Percentiles rank a stretch among this genome's conserved stretches.
Evolutionary conservation across 495 filamentous ascomycete species (phyloP).

Genomic region (Hyphodiscus hymeniophilus): DNA sequence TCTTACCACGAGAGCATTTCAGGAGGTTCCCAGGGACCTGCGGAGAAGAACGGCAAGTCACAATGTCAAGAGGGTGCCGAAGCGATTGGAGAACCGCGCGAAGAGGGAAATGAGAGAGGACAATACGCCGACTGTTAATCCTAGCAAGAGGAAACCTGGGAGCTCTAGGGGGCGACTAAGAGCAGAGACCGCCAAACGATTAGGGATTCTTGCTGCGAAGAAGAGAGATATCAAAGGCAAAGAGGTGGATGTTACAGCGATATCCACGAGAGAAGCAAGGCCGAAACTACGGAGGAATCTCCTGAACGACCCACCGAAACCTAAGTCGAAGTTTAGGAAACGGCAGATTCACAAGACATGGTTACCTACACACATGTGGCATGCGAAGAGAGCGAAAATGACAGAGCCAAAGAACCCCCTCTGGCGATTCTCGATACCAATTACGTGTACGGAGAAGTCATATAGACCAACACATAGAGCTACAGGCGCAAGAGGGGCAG

Average conservation of each 20-base stretch:
- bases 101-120: constrained; percentile 81
- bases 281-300: constrained; percentile 65
- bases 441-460: constrained; percentile 80
- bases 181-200: constrained; percentile 70
- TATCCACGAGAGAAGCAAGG: constrained; percentile 22
- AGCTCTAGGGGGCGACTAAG: constrained; percentile 62
- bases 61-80: constrained; percentile 88
- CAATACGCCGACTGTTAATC: constrained; percentile 78
- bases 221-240: constrained; percentile 42
- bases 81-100: constrained; percentile 60
- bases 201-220: constrained; percentile 55
- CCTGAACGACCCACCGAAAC: constrained; percentile 56
- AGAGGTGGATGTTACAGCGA: background rate
- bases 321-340: constrained; percentile 69
- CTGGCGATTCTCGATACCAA: constrained; percentile 82
- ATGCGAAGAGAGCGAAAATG: constrained; percentile 88
- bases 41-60: constrained; percentile 85
- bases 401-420: constrained; percentile 65
- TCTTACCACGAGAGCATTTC: constrained; percentile 71
- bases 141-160: constrained; percentile 61
- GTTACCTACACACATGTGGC: constrained; percentile 91
- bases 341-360: constrained; percentile 84
- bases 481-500: constrained; percentile 48
- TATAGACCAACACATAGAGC: constrained; percentile 84
- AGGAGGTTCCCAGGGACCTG: constrained; percentile 77